These are phyloP conservation scores for Umbelopsis ramanniana DNA, from an alignment of 192 early-diverging fungal species.

Conservation along the genomic window DNA sequence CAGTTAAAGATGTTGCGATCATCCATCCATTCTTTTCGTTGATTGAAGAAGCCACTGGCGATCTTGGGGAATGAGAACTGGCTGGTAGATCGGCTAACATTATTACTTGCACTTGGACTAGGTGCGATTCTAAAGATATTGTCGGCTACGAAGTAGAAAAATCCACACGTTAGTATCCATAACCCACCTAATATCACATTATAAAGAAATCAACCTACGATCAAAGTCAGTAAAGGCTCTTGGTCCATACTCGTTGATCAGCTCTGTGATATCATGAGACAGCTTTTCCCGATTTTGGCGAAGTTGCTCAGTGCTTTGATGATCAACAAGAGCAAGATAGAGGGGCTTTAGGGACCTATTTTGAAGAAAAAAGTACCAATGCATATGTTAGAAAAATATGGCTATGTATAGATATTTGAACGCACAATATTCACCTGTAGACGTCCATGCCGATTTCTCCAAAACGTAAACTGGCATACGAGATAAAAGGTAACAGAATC, in stretches of 20 bases:
- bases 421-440: conserved; percentile 51
- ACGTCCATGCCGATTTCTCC: conserved; percentile 78
- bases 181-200: no score
- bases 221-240: conserved; percentile 79
- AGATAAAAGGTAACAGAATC: conserved; percentile 64
- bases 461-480: conserved; percentile 75
- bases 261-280: conserved; percentile 71
- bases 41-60: conserved; percentile 43
- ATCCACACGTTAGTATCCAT: background rate
- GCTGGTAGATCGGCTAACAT: conserved; percentile 11
- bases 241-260: conserved; percentile 87
- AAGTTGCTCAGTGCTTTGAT: conserved; percentile 64
- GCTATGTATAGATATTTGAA: background rate
- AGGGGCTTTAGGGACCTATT: conserved; percentile 82
- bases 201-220: conserved; percentile 21
- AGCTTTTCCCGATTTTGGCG: conserved; percentile 73
- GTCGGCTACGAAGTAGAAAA: conserved; percentile 14
- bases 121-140: conserved; percentile 24
- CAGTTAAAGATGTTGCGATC: conserved; percentile 62
- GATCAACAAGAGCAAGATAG: conserved; percentile 70
- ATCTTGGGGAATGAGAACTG: conserved; percentile 33
- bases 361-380: conserved; percentile 35
- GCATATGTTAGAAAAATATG: no score
- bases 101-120: background rate
- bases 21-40: conserved; percentile 54